These are phyloP conservation scores for Trematosphaeria pertusa DNA, from an alignment of 2,329 filamentous ascomycete genomes.

Conservation along the genomic window DNA sequence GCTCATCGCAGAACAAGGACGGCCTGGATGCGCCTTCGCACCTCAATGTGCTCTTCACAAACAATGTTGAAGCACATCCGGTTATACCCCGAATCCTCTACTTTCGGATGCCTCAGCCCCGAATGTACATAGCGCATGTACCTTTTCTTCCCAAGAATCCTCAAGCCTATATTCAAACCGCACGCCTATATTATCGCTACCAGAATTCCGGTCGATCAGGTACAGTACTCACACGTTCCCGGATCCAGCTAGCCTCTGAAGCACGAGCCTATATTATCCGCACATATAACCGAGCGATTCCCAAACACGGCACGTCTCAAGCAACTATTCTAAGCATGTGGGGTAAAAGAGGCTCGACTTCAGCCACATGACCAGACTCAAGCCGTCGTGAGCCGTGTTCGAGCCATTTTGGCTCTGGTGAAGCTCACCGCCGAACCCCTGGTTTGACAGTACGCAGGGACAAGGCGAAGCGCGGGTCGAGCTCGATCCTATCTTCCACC, in stretches of 20 bases:
- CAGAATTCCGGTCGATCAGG: slow-evolving; percentile 1
- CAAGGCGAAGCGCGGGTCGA: too few species aligned
- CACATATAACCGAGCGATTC: slow-evolving; percentile 20
- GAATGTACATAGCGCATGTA: not conserved
- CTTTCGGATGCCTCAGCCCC: not conserved
- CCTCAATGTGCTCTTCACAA: not conserved
- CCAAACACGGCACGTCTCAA: slow-evolving; percentile 37
- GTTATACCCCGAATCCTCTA: not conserved
- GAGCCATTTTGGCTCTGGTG: slow-evolving; percentile 16
- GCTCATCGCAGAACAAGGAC: too few species aligned
- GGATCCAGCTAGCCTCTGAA: slow-evolving; percentile 13
- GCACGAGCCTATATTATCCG: slow-evolving; percentile 23
- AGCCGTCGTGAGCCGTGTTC: slow-evolving; percentile 20
- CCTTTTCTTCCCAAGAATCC: not conserved
- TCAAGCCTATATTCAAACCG: slow-evolving; percentile 7
- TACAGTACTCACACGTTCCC: slow-evolving; percentile 6
- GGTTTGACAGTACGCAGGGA: slow-evolving; percentile 26
- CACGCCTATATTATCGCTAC: slow-evolving; percentile 5
- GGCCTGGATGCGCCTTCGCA: too few species aligned
- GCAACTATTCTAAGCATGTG: slow-evolving; percentile 12
- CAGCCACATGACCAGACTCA: slow-evolving; percentile 32
- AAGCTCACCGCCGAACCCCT: slow-evolving; percentile 18
- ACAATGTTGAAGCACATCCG: not conserved
- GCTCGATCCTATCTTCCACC: too few species aligned
- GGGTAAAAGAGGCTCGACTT: slow-evolving; percentile 10